phyloP scores from a whole-genome alignment of 202 grass and related monocot genomes.

The Hordeum pubiflorum region DNA sequence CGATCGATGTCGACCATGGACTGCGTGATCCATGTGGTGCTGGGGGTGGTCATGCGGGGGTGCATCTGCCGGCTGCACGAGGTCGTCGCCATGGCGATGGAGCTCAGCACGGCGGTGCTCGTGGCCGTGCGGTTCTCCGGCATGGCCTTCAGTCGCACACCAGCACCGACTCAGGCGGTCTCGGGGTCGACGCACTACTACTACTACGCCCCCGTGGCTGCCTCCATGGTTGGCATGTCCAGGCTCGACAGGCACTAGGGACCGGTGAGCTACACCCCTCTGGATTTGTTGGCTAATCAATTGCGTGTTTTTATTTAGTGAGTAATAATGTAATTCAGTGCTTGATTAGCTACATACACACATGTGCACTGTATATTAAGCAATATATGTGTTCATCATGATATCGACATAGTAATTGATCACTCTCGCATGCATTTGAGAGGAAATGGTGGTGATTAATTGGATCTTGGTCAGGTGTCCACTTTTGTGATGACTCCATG shows the following conservation, averaged over 20 bases:
- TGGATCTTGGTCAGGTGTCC: background rate
- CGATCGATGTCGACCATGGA: constrained; percentile 5
- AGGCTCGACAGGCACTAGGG: constrained; percentile 39
- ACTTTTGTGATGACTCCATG: background rate
- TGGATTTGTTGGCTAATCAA: background rate
- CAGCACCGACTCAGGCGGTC: background rate
- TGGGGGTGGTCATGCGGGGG: constrained; percentile 52
- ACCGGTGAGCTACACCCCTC: background rate
- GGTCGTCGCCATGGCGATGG: constrained; percentile 24
- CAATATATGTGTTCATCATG: background rate
- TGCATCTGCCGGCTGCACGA: constrained; percentile 51
- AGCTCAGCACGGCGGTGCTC: constrained; percentile 36
- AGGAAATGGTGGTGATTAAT: background rate
- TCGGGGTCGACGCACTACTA: constrained; percentile 13
- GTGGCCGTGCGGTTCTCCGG: constrained; percentile 38
- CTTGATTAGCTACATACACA: background rate
- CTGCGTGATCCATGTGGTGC: constrained; percentile 29
- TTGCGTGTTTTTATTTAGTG: background rate
- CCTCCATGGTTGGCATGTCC: constrained; percentile 37
- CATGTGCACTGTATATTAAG: background rate
- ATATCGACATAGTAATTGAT: background rate
- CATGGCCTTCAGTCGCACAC: background rate
- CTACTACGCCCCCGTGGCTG: constrained; percentile 27
- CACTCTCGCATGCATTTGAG: background rate
- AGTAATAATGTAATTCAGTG: background rate